Base-by-base conservation (phyloP, 2,329 filamentous ascomycete genomes). In the Cladophialophora bantiana region DNA sequence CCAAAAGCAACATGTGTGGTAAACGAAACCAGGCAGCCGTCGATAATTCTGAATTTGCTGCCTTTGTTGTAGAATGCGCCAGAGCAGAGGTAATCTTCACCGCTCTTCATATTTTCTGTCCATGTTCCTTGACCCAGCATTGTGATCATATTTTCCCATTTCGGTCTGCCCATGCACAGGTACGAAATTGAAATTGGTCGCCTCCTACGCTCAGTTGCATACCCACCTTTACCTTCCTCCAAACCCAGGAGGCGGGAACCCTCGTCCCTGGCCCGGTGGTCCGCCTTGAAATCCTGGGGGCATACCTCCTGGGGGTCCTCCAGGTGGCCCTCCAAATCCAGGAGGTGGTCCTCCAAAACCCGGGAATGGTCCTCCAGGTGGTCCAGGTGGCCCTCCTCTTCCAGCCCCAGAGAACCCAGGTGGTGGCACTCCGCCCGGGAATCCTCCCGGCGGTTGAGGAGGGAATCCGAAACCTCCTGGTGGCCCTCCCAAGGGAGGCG, bases 221-320 rank as follows among this genome's bases (percentile, higher is more conserved):
- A 31, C 12, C 12, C 34, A 15, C 20, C 52, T 60, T 35, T 66
- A 68, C 34, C 67, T 57, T 18, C 80, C 79, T 68, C 79, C 80
- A 73, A 83, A 84, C 38, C 82, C 83, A 57, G 82, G 82, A 45
- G 84, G 84, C 60, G 84, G 83, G 72, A 80, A 84, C 61, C 83
- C 83, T 71, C 83, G 80, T 61, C 83, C 83, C 71, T 80, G 79
- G 7, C 81, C 81, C 6, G 89, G 88, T 66, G 90, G 89, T 68
- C 88, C 59, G 26, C 68, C 89, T 80, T 93, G 90, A 81, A 94
- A 94, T 70, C 91, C 91, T 67, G 86, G 82, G 48, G 90, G 89
- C 58, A 64, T 60, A 15, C 68, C 68, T 56, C 64, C 69, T 31
- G 68, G 68, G 13, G 68, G 68, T 12, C 60, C 66, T 50, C 58